Percentiles rank a stretch among this genome's conserved stretches.
phyloP scores from a whole-genome alignment of 208 protist species.

The Vickermania spadyakhi region DNA sequence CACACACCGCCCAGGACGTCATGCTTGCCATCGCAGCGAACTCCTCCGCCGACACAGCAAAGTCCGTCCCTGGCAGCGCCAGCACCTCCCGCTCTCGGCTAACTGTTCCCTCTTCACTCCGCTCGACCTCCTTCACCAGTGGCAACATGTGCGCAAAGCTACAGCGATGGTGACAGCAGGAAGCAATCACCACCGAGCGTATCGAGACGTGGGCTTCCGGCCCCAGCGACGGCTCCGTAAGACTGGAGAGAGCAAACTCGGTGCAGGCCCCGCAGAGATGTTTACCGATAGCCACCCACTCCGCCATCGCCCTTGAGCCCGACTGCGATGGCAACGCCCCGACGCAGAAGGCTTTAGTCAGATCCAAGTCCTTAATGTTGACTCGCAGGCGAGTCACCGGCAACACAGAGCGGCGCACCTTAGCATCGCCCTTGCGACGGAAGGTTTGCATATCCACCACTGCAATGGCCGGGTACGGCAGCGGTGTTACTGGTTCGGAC shows the following conservation, averaged over 20 bases:
- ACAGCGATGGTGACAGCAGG: conserved; percentile 75
- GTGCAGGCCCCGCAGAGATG: conserved; percentile 75
- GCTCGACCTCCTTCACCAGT: not conserved
- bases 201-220: conserved; percentile 5
- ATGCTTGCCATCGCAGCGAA: conserved; percentile 57
- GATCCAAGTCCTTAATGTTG: conserved; percentile 67
- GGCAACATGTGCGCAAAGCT: conserved; percentile 51
- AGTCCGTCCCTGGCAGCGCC: conserved; percentile 24
- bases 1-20: conserved; percentile 73
- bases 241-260: conserved; percentile 65
- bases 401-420: conserved; percentile 31
- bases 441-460: conserved; percentile 65
- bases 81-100: conserved; percentile 2
- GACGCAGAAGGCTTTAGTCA: conserved; percentile 25
- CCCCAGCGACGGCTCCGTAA: conserved; percentile 18
- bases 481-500: not conserved
- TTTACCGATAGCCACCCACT: conserved; percentile 56
- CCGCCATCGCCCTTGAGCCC: not conserved
- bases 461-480: conserved; percentile 18
- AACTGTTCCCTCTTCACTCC: not conserved
- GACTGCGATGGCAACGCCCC: not conserved
- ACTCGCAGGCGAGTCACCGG: conserved; percentile 52
- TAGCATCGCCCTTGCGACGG: conserved; percentile 58
- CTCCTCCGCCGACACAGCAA: conserved; percentile 21
- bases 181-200: conserved; percentile 43